Conservation (phyloP, 768 basidiomycete genomes). For the Pleurotus salmoneostramineus region DNA sequence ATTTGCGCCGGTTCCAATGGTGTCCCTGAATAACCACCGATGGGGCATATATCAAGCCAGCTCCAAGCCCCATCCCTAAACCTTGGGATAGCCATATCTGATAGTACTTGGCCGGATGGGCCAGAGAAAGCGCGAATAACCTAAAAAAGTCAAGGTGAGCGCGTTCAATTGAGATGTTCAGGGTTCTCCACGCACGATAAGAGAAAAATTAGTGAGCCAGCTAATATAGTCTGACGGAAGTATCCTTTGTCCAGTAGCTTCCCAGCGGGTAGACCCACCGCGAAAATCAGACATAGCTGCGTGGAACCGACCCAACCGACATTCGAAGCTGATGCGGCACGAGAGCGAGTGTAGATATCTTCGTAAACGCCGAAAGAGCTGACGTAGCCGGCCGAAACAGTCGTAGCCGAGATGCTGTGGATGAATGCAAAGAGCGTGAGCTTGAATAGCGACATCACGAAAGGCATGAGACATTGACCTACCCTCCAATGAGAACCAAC, state of each 20-base stretch:
- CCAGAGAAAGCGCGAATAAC: not conserved
- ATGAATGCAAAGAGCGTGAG: not conserved
- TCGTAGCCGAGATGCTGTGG: not conserved
- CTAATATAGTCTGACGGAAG: slow-evolving; percentile 31
- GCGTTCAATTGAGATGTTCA: not conserved
- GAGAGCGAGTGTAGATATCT: not conserved
- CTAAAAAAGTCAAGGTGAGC: not conserved
- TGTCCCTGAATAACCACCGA: slow-evolving; percentile 29
- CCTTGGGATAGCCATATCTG: slow-evolving; percentile 43
- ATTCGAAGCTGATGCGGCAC: not conserved
- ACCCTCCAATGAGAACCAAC: not conserved
- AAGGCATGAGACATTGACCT: not conserved
- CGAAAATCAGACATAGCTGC: slow-evolving; percentile 27
- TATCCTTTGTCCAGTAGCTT: not conserved
- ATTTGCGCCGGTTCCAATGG: slow-evolving; percentile 27
- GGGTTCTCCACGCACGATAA: slow-evolving; percentile 20
- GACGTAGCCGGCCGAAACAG: not conserved
- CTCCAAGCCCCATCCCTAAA: slow-evolving; percentile 32
- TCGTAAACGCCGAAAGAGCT: not conserved
- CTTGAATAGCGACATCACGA: no score
- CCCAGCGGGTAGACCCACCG: not conserved
- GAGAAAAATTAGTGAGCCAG: slow-evolving; percentile 34
- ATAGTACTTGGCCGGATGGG: not conserved
- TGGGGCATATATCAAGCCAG: slow-evolving; percentile 42
- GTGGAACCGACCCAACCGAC: slow-evolving; percentile 28